Base-by-base conservation (phyloP, 257 asterid species). In the Avicennia marina region DNA sequence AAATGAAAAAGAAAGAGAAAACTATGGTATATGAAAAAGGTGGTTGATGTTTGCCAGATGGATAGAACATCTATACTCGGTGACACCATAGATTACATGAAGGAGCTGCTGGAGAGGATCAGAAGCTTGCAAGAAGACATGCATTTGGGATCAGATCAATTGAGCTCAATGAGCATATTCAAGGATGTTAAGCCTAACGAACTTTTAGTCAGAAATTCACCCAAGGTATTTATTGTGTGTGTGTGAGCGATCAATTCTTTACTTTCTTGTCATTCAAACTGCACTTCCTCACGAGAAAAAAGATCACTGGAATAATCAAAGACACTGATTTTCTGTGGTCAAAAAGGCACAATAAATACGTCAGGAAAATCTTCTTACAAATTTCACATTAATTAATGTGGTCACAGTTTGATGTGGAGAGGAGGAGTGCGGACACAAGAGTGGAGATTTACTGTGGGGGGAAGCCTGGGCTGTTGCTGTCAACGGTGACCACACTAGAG, bases 21-120 rank as follows among this genome's bases (percentile, higher is more conserved):
- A n/a, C n/a, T n/a, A n/a, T n/a, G n/a, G n/a, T n/a, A n/a, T n/a
- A n/a, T n/a, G n/a, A n/a, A n/a, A n/a, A n/a, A n/a, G n/a, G 33
- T 29, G 7, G 7, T 29, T 29, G 3, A 29, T 7, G 33, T 2
- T 2, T 29, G 10, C 42, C 79, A 87, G 97, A 89, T 86, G 96
- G 97, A 89, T 53, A 78, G 96, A 68, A 86, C 95, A 47, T 80
- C 97, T 11, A 89, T 89, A 56, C 87, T 89, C 7, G 96, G 96
- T 11, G 96, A 84, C 50, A 73, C 95, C 31, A 89, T 89, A 41
- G 96, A 89, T 55, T 89, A 86, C 69, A 68, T 82, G 82, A 84
- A 72, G 72, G 96, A 86, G 77, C 80, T 86, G 5, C 75, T 78
- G 1, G 83, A 84, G 3, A 89, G 82, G 75, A 87, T 89, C 41